A percentile compares a stretch with the other conserved stretches of the same genome.
These are phyloP conservation scores for Termitomyces sp. DNA, from an alignment of 768 basidiomycete species.

Conservation along the genomic window DNA sequence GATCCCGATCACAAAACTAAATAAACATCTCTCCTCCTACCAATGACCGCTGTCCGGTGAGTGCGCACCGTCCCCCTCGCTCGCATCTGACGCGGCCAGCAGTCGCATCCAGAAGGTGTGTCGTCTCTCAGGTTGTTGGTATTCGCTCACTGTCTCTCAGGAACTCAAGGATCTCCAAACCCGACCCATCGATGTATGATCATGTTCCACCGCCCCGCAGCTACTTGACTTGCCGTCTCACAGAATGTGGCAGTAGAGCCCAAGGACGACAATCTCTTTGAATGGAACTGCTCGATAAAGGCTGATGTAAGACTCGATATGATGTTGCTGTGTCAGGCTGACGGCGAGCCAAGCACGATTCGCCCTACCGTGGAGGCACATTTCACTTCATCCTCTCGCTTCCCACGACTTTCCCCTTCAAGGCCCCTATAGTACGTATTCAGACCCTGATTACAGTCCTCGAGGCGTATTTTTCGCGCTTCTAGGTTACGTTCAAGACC, in stretches of 20 bases:
- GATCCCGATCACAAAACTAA: background rate
- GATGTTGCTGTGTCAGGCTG: background rate
- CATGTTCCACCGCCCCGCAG: constrained; percentile 7
- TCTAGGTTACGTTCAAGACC: constrained; percentile 59
- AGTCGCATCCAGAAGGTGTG: constrained; percentile 75
- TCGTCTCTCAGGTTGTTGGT: background rate
- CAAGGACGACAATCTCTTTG: constrained; percentile 66
- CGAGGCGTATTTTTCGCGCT: constrained; percentile 9
- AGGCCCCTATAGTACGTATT: constrained; percentile 63
- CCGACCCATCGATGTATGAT: constrained; percentile 58
- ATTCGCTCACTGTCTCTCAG: constrained; percentile 28
- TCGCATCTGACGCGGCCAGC: constrained; percentile 21
- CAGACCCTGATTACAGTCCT: background rate
- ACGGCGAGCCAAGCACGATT: constrained; percentile 47
- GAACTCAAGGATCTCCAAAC: constrained; percentile 59
- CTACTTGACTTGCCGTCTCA: constrained; percentile 5
- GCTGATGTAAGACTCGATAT: constrained; percentile 48
- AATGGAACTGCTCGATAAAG: constrained; percentile 76
- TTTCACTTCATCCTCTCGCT: constrained; percentile 71
- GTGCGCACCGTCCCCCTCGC: too few species aligned
- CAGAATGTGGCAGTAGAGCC: constrained; percentile 62
- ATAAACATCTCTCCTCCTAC: background rate
- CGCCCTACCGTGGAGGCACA: constrained; percentile 79
- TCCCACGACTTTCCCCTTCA: constrained; percentile 84
- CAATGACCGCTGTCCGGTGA: constrained; percentile 29